Evolutionary conservation across 2,329 filamentous ascomycete species (phyloP).

Genomic region (Diaporthe longicolla): DNA sequence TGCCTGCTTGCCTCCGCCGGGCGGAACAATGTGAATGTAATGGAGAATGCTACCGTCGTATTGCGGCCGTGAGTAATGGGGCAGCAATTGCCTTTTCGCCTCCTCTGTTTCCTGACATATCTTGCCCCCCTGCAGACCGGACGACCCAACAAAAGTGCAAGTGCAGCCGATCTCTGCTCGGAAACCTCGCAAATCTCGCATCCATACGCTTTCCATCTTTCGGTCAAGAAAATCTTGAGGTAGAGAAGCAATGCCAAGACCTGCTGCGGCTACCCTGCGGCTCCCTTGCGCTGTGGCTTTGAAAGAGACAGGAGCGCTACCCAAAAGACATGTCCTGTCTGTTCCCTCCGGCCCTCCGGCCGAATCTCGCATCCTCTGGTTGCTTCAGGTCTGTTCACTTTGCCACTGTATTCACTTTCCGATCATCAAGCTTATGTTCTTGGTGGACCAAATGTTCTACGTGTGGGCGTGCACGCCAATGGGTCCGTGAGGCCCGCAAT

Average conservation of each 20-base stretch:
- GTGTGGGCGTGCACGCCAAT: not conserved
- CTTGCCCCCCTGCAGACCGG: not conserved
- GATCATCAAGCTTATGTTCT: not conserved
- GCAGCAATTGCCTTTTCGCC: constrained; percentile 13
- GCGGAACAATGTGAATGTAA: not conserved
- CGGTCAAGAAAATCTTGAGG: constrained; percentile 12
- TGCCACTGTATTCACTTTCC: not conserved
- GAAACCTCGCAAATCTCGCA: constrained; percentile 28
- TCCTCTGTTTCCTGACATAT: constrained; percentile 2
- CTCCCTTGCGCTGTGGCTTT: constrained; percentile 5
- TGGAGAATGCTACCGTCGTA: constrained; percentile 23
- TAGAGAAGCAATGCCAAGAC: constrained; percentile 29
- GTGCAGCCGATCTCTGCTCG: constrained; percentile 15
- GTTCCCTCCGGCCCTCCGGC: not conserved
- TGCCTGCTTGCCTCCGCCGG: not conserved
- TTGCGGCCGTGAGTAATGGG: constrained; percentile 24
- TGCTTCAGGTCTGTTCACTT: not conserved
- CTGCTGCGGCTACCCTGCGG: constrained; percentile 27
- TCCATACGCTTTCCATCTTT: not conserved
- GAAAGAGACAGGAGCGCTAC: not conserved
- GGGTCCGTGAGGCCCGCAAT: not conserved
- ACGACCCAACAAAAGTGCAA: constrained; percentile 18
- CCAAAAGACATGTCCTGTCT: constrained; percentile 9
- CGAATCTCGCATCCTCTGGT: not conserved
- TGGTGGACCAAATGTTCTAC: not conserved